Conservation (phyloP, 495 filamentous ascomycete genomes). For the Thermothielavioides terrestris region DNA sequence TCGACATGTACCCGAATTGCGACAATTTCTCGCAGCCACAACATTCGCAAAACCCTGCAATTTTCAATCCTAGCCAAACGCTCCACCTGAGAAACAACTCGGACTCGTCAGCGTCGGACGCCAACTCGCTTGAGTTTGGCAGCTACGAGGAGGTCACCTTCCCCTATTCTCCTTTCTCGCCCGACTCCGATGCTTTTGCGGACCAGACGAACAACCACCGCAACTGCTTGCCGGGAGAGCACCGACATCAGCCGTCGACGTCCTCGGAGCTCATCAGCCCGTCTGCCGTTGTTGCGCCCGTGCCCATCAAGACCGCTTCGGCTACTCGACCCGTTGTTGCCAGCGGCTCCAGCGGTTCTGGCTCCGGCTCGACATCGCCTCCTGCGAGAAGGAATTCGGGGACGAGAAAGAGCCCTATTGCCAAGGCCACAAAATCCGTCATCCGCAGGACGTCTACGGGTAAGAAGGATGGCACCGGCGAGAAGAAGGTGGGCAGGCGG, state of each 20-base stretch:
- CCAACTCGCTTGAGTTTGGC: conserved; percentile 52
- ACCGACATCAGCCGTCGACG: conserved; percentile 37
- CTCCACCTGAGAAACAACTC: conserved; percentile 78
- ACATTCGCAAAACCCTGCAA: conserved; percentile 48
- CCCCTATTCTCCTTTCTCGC: conserved; percentile 56
- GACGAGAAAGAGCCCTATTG: conserved; percentile 66
- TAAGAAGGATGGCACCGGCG: conserved; percentile 61
- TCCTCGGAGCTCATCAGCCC: conserved; percentile 54
- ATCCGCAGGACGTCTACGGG: conserved; percentile 64
- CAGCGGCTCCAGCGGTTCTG: conserved; percentile 49
- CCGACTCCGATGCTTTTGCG: conserved; percentile 54
- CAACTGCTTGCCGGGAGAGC: conserved; percentile 38
- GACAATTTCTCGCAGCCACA: conserved; percentile 41
- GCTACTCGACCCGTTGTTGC: conserved; percentile 45
- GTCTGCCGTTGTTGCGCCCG: conserved; percentile 54
- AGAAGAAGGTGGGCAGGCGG: conserved; percentile 84
- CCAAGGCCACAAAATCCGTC: conserved; percentile 72
- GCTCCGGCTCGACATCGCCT: conserved; percentile 55
- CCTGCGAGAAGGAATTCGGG: conserved; percentile 53
- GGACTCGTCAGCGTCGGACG: conserved; percentile 71
- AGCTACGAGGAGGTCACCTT: conserved; percentile 78
- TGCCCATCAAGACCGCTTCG: conserved; percentile 58
- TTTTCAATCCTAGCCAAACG: conserved; percentile 81
- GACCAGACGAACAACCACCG: conserved; percentile 40
- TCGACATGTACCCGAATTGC: conserved; percentile 50